Conservation (phyloP, 257 asterid species). For the Capsicum pubescens region DNA sequence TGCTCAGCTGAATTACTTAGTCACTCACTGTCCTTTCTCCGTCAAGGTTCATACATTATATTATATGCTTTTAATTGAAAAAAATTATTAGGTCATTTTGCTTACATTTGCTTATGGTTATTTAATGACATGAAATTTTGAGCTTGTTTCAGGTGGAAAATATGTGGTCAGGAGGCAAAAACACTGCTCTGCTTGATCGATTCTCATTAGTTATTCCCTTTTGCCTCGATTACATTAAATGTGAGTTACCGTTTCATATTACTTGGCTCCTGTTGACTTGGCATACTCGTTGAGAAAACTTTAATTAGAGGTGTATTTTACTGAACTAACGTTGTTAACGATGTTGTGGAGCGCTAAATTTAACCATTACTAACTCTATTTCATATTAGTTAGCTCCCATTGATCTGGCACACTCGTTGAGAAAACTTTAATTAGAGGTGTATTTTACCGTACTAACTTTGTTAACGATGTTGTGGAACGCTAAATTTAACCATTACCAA, state of each 20-base stretch:
- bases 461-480: too few relatives aligned
- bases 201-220: constrained; percentile 82
- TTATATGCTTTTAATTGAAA: neutral
- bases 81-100: constrained; percentile 19
- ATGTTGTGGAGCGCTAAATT: too few relatives aligned
- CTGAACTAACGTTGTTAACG: too few relatives aligned
- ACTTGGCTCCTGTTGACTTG: too few relatives aligned
- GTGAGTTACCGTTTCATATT: constrained; percentile 40
- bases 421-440: too few relatives aligned
- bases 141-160: constrained; percentile 76
- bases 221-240: constrained; percentile 81
- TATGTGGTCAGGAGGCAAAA: constrained; percentile 86
- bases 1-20: constrained; percentile 78
- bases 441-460: too few relatives aligned
- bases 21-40: constrained; percentile 66
- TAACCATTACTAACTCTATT: too few relatives aligned
- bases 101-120: neutral
- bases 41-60: constrained; percentile 55
- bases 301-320: too few relatives aligned
- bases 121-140: neutral
- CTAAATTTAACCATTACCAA: too few relatives aligned
- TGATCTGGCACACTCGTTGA: too few relatives aligned
- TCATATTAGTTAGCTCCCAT: too few relatives aligned
- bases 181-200: constrained; percentile 76
- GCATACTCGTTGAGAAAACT: too few relatives aligned